Evolutionary conservation across 176 grass and related monocot genomes (phyloP).

Genomic region (Oryza glumipatula): DNA sequence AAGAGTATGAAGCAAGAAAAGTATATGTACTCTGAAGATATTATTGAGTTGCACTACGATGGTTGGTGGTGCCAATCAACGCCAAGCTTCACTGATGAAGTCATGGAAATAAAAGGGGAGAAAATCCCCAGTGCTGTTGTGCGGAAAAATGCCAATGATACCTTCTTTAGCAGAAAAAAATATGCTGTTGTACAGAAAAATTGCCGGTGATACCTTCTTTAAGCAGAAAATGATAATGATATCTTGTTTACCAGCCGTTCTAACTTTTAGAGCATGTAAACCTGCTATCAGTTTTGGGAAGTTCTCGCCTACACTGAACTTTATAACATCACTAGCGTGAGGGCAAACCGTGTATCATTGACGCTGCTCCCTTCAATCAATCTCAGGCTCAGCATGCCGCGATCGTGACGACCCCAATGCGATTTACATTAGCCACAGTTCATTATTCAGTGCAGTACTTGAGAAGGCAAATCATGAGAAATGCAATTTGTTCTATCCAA

Average conservation of each 20-base stretch:
- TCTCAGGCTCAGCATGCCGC: neutral
- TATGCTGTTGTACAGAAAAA: too few species aligned
- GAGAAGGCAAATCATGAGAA: conserved; percentile 20
- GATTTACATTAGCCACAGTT: neutral
- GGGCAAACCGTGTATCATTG: neutral
- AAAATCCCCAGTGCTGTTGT: too few species aligned
- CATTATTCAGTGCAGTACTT: neutral
- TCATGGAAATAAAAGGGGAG: too few species aligned
- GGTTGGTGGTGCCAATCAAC: neutral
- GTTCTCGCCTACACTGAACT: neutral
- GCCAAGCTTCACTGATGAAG: neutral
- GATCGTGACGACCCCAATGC: neutral
- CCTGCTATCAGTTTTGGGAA: neutral
- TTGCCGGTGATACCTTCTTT: too few species aligned
- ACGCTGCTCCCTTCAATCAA: too few species aligned
- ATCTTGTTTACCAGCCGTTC: neutral
- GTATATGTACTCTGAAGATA: neutral
- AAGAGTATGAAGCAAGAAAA: neutral
- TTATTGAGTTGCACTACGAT: neutral
- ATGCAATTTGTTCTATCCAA: conserved; percentile 3
- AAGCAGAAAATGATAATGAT: neutral
- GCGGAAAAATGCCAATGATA: too few species aligned
- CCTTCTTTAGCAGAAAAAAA: too few species aligned
- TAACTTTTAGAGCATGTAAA: too few species aligned
- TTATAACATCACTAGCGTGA: neutral